phyloP scores from a whole-genome alignment of 306 rosid species.

The Prunus campanulata region DNA sequence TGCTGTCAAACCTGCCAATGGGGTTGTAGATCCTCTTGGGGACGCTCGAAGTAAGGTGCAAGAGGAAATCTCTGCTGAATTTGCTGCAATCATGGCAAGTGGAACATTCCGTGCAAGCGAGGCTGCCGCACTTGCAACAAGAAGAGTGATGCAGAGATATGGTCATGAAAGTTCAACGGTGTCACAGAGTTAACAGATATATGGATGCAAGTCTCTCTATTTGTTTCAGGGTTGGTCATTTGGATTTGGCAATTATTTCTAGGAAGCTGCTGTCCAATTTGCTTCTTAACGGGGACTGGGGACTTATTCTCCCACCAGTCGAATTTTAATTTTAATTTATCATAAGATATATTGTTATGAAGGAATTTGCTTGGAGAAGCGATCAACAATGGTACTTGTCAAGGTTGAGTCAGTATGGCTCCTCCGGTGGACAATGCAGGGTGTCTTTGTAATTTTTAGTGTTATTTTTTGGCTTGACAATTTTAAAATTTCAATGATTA shows the following conservation, averaged over 20 bases:
- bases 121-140: constrained; percentile 93
- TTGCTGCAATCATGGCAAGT: constrained; percentile 79
- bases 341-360: no score
- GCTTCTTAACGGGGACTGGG: background rate
- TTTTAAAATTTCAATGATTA: background rate
- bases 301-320: background rate
- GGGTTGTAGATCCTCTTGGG: constrained; percentile 59
- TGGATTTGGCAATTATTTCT: background rate
- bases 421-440: no score
- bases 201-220: background rate
- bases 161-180: constrained; percentile 41
- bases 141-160: constrained; percentile 81
- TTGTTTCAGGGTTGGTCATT: background rate
- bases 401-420: no score
- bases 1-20: constrained; percentile 31
- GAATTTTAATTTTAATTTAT: no score
- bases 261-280: background rate
- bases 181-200: constrained; percentile 46
- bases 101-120: constrained; percentile 93
- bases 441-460: background rate
- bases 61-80: constrained; percentile 77
- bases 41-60: constrained; percentile 82
- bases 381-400: no score
- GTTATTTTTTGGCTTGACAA: background rate
- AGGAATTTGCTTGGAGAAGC: no score